phyloP scores from a whole-genome alignment of 2,329 filamentous ascomycete genomes.

The Ophidiomyces ophidiicola region DNA sequence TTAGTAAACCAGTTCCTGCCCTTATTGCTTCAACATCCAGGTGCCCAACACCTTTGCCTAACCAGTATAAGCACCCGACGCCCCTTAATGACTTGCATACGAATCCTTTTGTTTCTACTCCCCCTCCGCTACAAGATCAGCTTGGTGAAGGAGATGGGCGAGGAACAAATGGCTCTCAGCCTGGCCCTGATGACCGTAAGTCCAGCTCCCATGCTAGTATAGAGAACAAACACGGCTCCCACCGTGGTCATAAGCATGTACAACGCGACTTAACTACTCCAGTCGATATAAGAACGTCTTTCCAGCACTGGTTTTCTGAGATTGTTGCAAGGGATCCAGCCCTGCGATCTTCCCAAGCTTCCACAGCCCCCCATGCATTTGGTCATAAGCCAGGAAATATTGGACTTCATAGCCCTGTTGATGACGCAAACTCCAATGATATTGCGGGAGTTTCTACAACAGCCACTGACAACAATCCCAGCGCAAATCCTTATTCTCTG shows the following conservation, averaged over 20 bases:
- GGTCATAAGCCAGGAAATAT: background rate
- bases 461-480: constrained; percentile 14
- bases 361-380: background rate
- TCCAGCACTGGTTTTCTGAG: constrained; percentile 10
- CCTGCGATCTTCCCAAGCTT: background rate
- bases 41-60: constrained; percentile 11
- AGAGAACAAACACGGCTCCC: constrained; percentile 7
- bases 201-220: constrained; percentile 11
- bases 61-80: constrained; percentile 14
- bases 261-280: constrained; percentile 1
- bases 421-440: constrained; percentile 1
- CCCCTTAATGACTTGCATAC: constrained; percentile 14
- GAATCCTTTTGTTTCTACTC: constrained; percentile 15
- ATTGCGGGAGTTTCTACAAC: background rate
- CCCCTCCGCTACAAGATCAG: constrained; percentile 12
- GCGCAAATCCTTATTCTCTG: constrained; percentile 13
- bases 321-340: constrained; percentile 7
- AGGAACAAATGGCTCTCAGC: constrained; percentile 2
- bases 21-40: constrained; percentile 13
- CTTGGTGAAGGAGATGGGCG: constrained; percentile 3
- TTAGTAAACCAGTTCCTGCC: constrained; percentile 6
- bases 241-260: constrained; percentile 5
- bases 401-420: background rate
- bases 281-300: constrained; percentile 5
- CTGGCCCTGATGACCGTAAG: constrained; percentile 14